Conservation (phyloP, 83 land plant genomes). For the Thuja plicata region DNA sequence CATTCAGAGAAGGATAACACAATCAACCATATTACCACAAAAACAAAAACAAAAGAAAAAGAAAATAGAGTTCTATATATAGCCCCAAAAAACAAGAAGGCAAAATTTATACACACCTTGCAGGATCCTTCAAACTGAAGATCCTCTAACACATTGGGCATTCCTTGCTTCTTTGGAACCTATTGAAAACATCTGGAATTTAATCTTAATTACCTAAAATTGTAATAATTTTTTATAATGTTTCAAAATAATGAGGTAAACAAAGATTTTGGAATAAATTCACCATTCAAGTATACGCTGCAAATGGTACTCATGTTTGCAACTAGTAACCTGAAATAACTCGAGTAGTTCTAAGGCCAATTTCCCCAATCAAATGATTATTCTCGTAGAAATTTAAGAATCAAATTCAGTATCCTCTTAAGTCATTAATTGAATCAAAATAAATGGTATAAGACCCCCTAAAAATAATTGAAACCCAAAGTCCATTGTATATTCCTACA, state of each 20-base stretch:
- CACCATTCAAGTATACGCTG: slow-evolving; percentile 98
- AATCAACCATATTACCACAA: background rate
- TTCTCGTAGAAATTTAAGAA: background rate
- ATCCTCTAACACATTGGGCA: slow-evolving; percentile 88
- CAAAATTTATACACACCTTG: slow-evolving; percentile 31
- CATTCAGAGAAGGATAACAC: background rate
- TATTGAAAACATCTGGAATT: slow-evolving; percentile 12
- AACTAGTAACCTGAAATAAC: slow-evolving; percentile 69
- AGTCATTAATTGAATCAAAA: background rate
- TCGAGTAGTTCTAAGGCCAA: background rate
- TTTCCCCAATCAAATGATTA: background rate
- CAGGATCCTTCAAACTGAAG: slow-evolving; percentile 72
- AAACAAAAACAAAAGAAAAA: background rate
- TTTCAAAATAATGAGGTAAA: background rate
- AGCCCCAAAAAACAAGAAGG: background rate
- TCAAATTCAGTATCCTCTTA: background rate
- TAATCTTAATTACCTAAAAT: background rate
- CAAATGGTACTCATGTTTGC: slow-evolving; percentile 96
- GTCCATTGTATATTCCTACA: background rate
- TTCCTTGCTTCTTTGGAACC: slow-evolving; percentile 86
- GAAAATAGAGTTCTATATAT: background rate
- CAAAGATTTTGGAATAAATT: slow-evolving; percentile 4
- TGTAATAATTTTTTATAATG: background rate
- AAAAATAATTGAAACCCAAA: background rate
- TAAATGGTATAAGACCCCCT: background rate